Base-by-base conservation (phyloP, 2,329 filamentous ascomycete genomes). In the Apiospora malaysiana region DNA sequence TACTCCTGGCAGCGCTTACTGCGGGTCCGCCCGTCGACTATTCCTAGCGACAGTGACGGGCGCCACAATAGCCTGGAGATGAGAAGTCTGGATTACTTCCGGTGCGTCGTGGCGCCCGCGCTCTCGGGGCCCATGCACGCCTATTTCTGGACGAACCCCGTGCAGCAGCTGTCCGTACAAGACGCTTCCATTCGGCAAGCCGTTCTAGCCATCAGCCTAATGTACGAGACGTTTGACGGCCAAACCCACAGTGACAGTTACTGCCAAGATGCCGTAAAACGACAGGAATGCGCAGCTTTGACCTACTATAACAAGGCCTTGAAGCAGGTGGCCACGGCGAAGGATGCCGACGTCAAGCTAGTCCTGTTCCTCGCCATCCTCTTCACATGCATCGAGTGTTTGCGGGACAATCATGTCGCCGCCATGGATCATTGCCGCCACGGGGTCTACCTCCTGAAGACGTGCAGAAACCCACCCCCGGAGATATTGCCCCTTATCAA, bases 381-480 rank as follows among this genome's bases (percentile, higher is more conserved):
- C 27, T 87, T 88, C 72, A 84, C 86, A 32, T 87, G 86, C 73
- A 83, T 88, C 67, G 87, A 89, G 76, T 86, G 87, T 74, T 80
- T 89, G 71, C 85, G 85, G 45, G 84, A 85, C 47, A 84, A 88
- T 71, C 83, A 84, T 59, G 76, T 77, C 6, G 82, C 83, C 12
- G 84, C 86, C 1, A 76, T 82, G 25, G 75, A 76, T 12, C 83
- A 84, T 68, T 78, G 76, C 43, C 74, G 77, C 2, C 76, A 78
- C 70, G 75, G 74, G 1, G 73, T 74, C 43, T 70, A 65, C 9
- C 75, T 79, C 37, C 68, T 73, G 63, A 74, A 75, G 9, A 73
- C 56, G 5, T 67, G 49, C 3, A 27, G 14, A 12, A 12, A 46
- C n/a, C n/a, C n/a, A 16, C 66, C 46, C 8, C 37, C 18, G 9